Evolutionary conservation across 352 stramenopile species (phyloP).

Genomic region (Globisporangium apiculatum): DNA sequence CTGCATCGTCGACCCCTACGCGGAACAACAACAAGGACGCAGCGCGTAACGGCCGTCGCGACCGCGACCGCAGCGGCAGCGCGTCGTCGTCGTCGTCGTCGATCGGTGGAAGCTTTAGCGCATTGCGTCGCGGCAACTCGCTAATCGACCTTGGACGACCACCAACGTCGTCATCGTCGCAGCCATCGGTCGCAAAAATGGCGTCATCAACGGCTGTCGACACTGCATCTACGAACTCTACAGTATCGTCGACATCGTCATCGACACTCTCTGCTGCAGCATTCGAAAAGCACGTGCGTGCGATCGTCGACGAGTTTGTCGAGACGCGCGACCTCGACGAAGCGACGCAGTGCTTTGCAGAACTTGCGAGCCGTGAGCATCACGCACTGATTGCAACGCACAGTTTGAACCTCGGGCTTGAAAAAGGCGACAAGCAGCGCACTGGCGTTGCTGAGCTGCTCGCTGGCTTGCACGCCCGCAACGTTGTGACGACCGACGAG

Average conservation of each 20-base stretch:
- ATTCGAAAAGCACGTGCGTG: slow-evolving; percentile 83
- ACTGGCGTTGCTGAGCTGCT: slow-evolving; percentile 46
- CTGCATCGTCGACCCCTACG: slow-evolving; percentile 4
- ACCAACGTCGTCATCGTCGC: slow-evolving; percentile 25
- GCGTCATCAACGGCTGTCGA: too few relatives aligned
- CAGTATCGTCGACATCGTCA: slow-evolving; percentile 27
- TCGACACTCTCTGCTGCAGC: slow-evolving; percentile 22
- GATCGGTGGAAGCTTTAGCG: slow-evolving; percentile 7
- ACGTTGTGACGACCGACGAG: slow-evolving; percentile 35
- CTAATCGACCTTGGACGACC: slow-evolving; percentile 21
- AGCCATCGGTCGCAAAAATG: slow-evolving; percentile 3
- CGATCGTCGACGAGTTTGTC: slow-evolving; percentile 83
- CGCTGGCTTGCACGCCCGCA: slow-evolving; percentile 35
- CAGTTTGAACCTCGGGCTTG: slow-evolving; percentile 56
- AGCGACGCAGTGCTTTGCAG: slow-evolving; percentile 36
- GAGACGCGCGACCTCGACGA: slow-evolving; percentile 83
- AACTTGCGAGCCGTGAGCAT: slow-evolving; percentile 45
- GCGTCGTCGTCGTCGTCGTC: slow-evolving; percentile 55
- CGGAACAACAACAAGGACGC: slow-evolving; percentile 18
- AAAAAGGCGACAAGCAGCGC: slow-evolving; percentile 65
- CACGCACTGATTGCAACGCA: slow-evolving; percentile 44
- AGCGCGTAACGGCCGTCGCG: slow-evolving; percentile 20
- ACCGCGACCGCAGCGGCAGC: slow-evolving; percentile 47
- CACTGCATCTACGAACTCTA: too few relatives aligned
- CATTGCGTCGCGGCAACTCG: slow-evolving; percentile 12